Percentiles rank a stretch among this genome's conserved stretches.
phyloP scores from a whole-genome alignment of 78 protist species.

The Carpediemonas membranifera region DNA sequence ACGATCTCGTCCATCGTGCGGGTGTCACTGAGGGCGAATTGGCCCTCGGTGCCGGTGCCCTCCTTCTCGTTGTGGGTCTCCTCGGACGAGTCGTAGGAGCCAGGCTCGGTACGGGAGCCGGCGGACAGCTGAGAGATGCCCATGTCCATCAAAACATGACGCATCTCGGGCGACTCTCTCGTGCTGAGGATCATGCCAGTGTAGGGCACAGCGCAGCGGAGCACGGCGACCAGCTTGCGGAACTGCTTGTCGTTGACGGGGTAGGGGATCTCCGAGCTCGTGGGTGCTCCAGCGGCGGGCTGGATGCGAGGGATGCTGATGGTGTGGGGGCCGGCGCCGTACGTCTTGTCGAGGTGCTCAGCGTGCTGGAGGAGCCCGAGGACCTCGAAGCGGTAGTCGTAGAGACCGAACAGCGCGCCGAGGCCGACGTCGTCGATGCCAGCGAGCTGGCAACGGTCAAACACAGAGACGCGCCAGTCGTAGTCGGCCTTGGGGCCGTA shows the following conservation, averaged over 20 bases:
- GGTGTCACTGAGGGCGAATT: neutral
- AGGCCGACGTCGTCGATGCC: conserved; percentile 9
- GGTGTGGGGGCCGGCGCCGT: conserved; percentile 21
- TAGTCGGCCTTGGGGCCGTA: conserved; percentile 16
- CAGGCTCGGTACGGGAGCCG: neutral
- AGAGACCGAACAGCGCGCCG: conserved; percentile 14
- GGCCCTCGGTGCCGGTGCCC: neutral
- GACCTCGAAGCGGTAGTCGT: conserved; percentile 9
- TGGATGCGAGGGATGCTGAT: conserved; percentile 4
- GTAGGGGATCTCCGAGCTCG: neutral
- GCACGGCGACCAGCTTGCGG: conserved; percentile 4
- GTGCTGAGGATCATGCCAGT: conserved; percentile 14
- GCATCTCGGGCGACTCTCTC: conserved; percentile 1
- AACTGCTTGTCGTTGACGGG: conserved; percentile 3
- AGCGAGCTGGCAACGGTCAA: neutral
- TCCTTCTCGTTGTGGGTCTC: neutral
- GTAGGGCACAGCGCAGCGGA: conserved; percentile 15
- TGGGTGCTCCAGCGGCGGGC: neutral
- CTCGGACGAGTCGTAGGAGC: neutral
- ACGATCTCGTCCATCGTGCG: conserved; percentile 7
- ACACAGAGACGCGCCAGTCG: neutral
- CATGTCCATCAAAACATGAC: neutral
- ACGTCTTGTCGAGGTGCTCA: neutral
- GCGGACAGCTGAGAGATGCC: conserved; percentile 19
- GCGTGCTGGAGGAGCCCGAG: conserved; percentile 20